Conservation (phyloP, 2,329 filamentous ascomycete genomes). For the Chaetothyriales sp. region DNA sequence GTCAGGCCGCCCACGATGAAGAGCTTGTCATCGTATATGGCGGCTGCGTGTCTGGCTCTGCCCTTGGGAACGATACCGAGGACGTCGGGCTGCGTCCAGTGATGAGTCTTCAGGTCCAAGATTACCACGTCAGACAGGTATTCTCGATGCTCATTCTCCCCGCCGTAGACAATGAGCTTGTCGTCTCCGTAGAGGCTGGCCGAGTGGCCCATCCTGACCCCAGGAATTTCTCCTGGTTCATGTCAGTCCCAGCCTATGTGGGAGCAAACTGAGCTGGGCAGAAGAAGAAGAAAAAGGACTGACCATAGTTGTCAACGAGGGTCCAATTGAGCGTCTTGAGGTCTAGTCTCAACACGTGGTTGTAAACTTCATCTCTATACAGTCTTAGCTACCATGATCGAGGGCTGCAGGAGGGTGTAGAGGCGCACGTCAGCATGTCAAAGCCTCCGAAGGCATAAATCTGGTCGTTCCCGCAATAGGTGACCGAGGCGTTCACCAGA, state of each 20-base stretch:
- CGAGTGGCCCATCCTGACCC: conserved; percentile 55
- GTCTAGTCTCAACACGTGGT: conserved; percentile 84
- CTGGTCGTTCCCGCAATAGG: conserved; percentile 93
- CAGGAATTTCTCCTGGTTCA: conserved; percentile 8
- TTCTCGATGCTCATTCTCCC: conserved; percentile 92
- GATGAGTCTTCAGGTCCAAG: conserved; percentile 83
- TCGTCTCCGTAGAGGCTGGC: conserved; percentile 85
- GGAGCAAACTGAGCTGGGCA: conserved; percentile 79
- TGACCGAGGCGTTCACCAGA: conserved; percentile 93
- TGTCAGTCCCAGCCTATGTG: not conserved
- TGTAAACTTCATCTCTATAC: conserved; percentile 72
- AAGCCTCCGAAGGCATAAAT: conserved; percentile 98
- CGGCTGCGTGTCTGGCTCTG: conserved; percentile 79
- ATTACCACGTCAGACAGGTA: conserved; percentile 93
- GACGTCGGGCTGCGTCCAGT: conserved; percentile 87
- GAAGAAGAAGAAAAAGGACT: too few species aligned
- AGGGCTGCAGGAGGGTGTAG: not conserved
- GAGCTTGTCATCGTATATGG: conserved; percentile 89
- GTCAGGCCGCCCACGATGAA: conserved; percentile 95
- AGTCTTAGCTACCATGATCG: not conserved
- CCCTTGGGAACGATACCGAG: conserved; percentile 75
- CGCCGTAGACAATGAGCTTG: conserved; percentile 93
- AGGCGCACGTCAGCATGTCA: conserved; percentile 64
- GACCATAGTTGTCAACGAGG: conserved; percentile 82
- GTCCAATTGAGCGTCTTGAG: conserved; percentile 82